Base-by-base conservation (phyloP, 2,329 filamentous ascomycete genomes). In the Scytalidium lignicola region DNA sequence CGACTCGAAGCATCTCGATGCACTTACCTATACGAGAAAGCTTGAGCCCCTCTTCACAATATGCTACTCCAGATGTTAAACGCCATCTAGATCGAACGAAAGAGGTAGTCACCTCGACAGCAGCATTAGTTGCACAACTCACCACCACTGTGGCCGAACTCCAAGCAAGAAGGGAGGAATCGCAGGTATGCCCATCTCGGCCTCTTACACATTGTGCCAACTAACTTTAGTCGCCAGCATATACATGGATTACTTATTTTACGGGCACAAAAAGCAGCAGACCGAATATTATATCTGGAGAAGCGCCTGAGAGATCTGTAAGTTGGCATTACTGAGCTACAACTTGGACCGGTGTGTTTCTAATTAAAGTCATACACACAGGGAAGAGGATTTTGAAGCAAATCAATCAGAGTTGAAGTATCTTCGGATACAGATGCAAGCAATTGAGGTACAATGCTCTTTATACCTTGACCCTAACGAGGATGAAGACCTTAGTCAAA, bases 231-330 rank as follows among this genome's bases (percentile, higher is more conserved):
- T 26, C 3, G 17, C 61, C 56, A 81, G 72, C 80, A 84, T 55
- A 82, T 87, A 50, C 81, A 85, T 58, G 72, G 72, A 20, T 65
- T 85, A 26, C 74, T 85, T 19, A 72, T 82, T 46, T 74, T 74
- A 40, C 75, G 80, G 52, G 74, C 79, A 50, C 76, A 84, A 61
- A 71, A 71, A 32, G 74, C 82, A 45, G 74, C 77, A 40, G 71
- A 80, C 54, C 76, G 76, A 46, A 80, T 86, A 50, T 70, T 80
- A 20, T 76, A 79, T 50, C 70, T 86, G 13, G 80, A 86, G 58
- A 73, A 73, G 32, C 75, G 79, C 41, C 70, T 86, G 41, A 61
- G 71, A 39, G 74, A 82, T 53, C 69, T 86, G 78, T 84, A 64
- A 57, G 68, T 60, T 17, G 21, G 10, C 22, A 47, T 10, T 20